Conservation (phyloP, 768 basidiomycete species). For the Rhodotorula babjevae region DNA sequence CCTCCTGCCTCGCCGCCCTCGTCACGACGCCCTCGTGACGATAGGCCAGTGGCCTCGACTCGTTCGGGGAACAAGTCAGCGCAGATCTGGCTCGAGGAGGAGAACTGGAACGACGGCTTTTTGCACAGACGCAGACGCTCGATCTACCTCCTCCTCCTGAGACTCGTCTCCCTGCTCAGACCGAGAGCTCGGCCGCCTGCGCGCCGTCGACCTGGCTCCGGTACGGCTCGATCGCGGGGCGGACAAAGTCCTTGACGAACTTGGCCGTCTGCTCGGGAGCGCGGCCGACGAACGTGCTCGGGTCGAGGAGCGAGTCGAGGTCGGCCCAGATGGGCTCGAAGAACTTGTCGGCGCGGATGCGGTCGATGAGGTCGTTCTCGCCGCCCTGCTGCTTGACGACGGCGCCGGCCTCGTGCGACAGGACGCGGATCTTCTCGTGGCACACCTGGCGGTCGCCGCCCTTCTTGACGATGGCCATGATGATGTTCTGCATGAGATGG, state of each 20-base stretch:
- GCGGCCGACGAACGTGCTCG: slow-evolving; percentile 81
- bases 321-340: slow-evolving; percentile 80
- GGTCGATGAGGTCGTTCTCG: slow-evolving; percentile 90
- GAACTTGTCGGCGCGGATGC: slow-evolving; percentile 73
- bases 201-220: slow-evolving; percentile 16
- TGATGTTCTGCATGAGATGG: slow-evolving; percentile 60
- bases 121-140: neutral
- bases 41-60: too few relatives aligned
- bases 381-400: slow-evolving; percentile 92
- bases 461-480: slow-evolving; percentile 92
- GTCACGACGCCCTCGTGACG: too few relatives aligned
- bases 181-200: slow-evolving; percentile 27
- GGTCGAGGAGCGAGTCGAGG: slow-evolving; percentile 73
- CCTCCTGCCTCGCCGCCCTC: too few relatives aligned
- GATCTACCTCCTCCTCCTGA: neutral
- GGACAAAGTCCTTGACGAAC: slow-evolving; percentile 82
- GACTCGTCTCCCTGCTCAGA: neutral
- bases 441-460: slow-evolving; percentile 92
- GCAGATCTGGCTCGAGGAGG: too few relatives aligned
- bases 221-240: slow-evolving; percentile 60
- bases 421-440: slow-evolving; percentile 89
- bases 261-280: slow-evolving; percentile 90
- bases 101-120: too few relatives aligned
- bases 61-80: too few relatives aligned
- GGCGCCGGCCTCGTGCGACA: slow-evolving; percentile 88